Evolutionary conservation across 331 rosid genomes (phyloP).

Genomic region (Quercus tomentella): DNA sequence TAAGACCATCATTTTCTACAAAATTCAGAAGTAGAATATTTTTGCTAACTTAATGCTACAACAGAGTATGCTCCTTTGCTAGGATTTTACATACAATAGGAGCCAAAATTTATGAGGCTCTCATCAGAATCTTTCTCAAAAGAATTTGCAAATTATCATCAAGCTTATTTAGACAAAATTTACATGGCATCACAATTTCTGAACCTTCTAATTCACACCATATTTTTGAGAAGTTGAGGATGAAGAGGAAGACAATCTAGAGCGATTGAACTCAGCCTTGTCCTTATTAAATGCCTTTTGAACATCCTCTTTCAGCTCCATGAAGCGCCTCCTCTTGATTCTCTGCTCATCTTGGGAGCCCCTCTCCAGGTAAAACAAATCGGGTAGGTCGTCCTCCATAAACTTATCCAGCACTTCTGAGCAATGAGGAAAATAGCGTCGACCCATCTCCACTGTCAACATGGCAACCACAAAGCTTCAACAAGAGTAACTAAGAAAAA

Average conservation of each 20-base stretch:
- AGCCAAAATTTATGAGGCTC: not conserved
- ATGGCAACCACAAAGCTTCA: constrained; percentile 6
- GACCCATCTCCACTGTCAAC: constrained; percentile 74
- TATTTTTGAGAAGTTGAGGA: constrained; percentile 48
- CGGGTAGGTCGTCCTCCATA: constrained; percentile 64
- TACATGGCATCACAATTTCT: constrained; percentile 24
- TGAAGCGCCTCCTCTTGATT: constrained; percentile 63
- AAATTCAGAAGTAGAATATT: not conserved
- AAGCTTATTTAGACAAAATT: not conserved
- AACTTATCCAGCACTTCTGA: constrained; percentile 83
- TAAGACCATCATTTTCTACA: not conserved
- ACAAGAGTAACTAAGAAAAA: not conserved
- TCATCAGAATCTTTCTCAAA: not conserved
- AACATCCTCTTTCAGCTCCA: constrained; percentile 81
- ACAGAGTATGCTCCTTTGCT: not conserved
- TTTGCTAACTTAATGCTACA: not conserved
- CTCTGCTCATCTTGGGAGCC: constrained; percentile 70
- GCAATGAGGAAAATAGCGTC: constrained; percentile 89
- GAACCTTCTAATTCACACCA: constrained; percentile 33
- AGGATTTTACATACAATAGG: not conserved
- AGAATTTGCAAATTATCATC: not conserved
- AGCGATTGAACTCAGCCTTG: constrained; percentile 50
- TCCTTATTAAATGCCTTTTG: constrained; percentile 81
- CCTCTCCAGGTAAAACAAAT: constrained; percentile 60
- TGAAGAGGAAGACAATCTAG: constrained; percentile 40